phyloP scores from a whole-genome alignment of 352 stramenopile species.

The Plasmopara halstedii region DNA sequence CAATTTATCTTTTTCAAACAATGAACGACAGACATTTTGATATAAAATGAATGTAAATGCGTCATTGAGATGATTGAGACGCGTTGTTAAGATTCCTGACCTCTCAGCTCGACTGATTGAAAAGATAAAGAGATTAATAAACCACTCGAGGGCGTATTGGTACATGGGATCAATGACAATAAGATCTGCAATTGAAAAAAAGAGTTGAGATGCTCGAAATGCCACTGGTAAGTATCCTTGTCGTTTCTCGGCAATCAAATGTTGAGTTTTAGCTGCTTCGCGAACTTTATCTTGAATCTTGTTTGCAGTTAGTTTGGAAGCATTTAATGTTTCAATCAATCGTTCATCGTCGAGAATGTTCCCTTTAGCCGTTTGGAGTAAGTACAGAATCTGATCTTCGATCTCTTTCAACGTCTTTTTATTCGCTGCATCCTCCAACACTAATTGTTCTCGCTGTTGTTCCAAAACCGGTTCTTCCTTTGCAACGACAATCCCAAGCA shows the following conservation, averaged over 20 bases:
- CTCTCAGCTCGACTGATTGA: constrained; percentile 85
- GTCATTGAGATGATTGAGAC: constrained; percentile 88
- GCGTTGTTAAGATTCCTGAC: constrained; percentile 58
- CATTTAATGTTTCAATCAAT: constrained; percentile 90
- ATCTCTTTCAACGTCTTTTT: constrained; percentile 94
- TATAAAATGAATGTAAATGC: constrained; percentile 93
- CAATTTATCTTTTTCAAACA: constrained; percentile 96
- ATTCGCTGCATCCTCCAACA: constrained; percentile 92
- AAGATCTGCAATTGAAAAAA: constrained; percentile 93
- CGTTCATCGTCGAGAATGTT: constrained; percentile 95
- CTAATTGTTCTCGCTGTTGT: constrained; percentile 87
- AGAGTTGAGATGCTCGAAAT: constrained; percentile 86
- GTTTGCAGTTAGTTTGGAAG: constrained; percentile 90
- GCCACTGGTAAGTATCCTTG: constrained; percentile 90
- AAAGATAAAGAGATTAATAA: constrained; percentile 92
- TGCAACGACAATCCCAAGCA: constrained; percentile 92
- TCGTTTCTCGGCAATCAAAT: constrained; percentile 90
- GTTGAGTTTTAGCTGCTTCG: constrained; percentile 87
- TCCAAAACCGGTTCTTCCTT: constrained; percentile 91
- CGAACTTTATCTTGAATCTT: constrained; percentile 93
- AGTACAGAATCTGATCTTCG: constrained; percentile 93
- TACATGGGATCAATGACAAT: constrained; percentile 94
- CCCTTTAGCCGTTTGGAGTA: constrained; percentile 88
- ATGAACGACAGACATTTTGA: constrained; percentile 92
- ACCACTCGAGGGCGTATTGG: constrained; percentile 95